These are phyloP conservation scores for Ogataea polymorpha DNA, from an alignment of 805 yeast species.

Conservation along the genomic window DNA sequence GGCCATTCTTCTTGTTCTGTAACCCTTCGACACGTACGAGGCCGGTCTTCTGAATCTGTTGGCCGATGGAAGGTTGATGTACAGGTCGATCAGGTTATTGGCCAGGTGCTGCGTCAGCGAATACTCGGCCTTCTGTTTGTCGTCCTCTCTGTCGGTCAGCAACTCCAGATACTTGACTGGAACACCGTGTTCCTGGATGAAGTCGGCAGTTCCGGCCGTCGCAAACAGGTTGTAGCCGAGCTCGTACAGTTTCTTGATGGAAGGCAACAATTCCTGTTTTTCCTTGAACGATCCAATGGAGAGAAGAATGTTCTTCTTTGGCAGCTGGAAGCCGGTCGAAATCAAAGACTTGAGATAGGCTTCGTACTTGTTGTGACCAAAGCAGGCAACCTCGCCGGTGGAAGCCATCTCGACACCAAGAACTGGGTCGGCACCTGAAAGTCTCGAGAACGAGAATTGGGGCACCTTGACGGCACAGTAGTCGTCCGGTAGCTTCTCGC, in stretches of 20 bases:
- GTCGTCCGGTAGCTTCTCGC: slow-evolving; percentile 82
- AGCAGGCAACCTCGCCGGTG: slow-evolving; percentile 97
- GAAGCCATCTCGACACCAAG: slow-evolving; percentile 99
- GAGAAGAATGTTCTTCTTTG: slow-evolving; percentile 89
- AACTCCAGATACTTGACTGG: slow-evolving; percentile 96
- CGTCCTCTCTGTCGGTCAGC: slow-evolving; percentile 62
- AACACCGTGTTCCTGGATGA: slow-evolving; percentile 88
- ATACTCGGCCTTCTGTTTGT: slow-evolving; percentile 86
- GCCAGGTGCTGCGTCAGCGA: slow-evolving; percentile 96
- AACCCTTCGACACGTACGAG: slow-evolving; percentile 94
- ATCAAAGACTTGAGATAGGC: slow-evolving; percentile 93
- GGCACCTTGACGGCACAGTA: slow-evolving; percentile 97
- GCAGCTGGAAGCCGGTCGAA: slow-evolving; percentile 92
- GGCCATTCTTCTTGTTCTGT: slow-evolving; percentile 98
- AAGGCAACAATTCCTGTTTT: slow-evolving; percentile 88
- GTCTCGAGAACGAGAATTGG: slow-evolving; percentile 93
- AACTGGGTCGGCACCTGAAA: slow-evolving; percentile 97
- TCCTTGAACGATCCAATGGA: slow-evolving; percentile 97
- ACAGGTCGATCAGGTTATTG: slow-evolving; percentile 91
- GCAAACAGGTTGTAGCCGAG: slow-evolving; percentile 91
- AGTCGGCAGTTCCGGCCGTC: slow-evolving; percentile 98
- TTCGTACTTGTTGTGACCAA: slow-evolving; percentile 94
- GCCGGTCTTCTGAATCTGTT: slow-evolving; percentile 99
- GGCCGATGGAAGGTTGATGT: slow-evolving; percentile 94
- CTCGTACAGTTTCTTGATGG: slow-evolving; percentile 74